Evolutionary conservation across 495 filamentous ascomycete genomes (phyloP).

Genomic region (Oidiodendron maius): DNA sequence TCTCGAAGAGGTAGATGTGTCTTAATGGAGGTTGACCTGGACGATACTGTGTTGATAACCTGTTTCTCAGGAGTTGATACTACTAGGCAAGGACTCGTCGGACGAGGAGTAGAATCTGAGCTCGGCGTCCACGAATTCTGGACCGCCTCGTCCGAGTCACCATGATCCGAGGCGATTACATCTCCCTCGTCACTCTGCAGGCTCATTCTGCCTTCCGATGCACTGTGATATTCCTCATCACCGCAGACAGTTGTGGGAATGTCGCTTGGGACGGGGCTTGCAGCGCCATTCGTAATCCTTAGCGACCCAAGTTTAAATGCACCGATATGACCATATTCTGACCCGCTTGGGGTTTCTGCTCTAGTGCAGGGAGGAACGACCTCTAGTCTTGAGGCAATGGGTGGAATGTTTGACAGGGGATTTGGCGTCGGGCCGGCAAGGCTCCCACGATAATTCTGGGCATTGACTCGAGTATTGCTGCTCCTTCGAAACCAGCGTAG

Average conservation of each 20-base stretch:
- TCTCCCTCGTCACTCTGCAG: not conserved
- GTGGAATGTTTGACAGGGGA: conserved; percentile 4
- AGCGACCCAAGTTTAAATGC: conserved; percentile 54
- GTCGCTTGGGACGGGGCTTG: conserved; percentile 32
- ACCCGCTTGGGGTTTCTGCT: conserved; percentile 18
- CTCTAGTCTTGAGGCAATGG: conserved; percentile 3
- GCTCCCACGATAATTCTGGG: conserved; percentile 4
- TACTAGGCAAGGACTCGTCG: not conserved
- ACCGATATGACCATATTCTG: conserved; percentile 32
- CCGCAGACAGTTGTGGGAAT: conserved; percentile 1
- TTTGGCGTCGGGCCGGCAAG: not conserved
- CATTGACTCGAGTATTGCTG: not conserved
- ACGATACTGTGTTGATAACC: not conserved
- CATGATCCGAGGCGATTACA: conserved; percentile 1
- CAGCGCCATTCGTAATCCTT: conserved; percentile 53
- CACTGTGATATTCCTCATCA: conserved; percentile 12
- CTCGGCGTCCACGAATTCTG: conserved; percentile 12
- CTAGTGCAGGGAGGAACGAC: conserved; percentile 7
- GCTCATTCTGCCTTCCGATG: not conserved
- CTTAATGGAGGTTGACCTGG: not conserved
- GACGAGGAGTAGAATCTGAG: conserved; percentile 16
- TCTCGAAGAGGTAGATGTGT: conserved; percentile 5
- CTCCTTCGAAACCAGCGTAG: conserved; percentile 6
- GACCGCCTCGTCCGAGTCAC: not conserved
- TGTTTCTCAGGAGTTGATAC: not conserved